These are phyloP conservation scores for Populus euphratica DNA, from an alignment of 345 rosid genomes.

Conservation along the genomic window DNA sequence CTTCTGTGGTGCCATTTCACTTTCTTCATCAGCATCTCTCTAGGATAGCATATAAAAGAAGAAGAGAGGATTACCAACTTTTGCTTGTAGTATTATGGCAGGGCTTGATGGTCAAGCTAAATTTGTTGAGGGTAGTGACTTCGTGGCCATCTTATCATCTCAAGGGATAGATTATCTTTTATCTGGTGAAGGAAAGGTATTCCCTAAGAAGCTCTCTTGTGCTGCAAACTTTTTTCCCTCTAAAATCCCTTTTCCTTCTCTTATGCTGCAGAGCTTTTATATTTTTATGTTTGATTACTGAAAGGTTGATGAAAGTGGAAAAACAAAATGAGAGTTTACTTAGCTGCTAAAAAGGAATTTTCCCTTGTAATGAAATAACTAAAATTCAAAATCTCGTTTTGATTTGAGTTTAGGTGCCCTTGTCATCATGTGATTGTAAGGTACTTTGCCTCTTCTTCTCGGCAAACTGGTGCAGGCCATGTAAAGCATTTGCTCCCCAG, in stretches of 20 bases:
- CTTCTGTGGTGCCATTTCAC: neutral
- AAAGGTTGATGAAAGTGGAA: neutral
- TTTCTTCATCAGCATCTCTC: neutral
- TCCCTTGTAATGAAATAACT: neutral
- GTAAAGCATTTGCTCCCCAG: slow-evolving; percentile 56
- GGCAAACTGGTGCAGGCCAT: slow-evolving; percentile 88
- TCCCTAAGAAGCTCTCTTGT: neutral
- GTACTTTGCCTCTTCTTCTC: slow-evolving; percentile 67
- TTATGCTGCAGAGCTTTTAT: neutral
- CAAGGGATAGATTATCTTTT: slow-evolving; percentile 57
- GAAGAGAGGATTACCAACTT: neutral
- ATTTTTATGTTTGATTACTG: neutral
- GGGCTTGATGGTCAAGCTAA: slow-evolving; percentile 22
- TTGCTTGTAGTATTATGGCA: slow-evolving; percentile 35
- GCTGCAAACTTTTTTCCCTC: neutral
- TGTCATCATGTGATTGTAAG: slow-evolving; percentile 48
- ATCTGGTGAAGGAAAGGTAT: slow-evolving; percentile 52
- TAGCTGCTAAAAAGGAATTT: neutral
- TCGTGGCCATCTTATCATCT: slow-evolving; percentile 41
- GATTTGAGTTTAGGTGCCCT: slow-evolving; percentile 45
- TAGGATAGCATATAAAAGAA: slow-evolving; percentile 16
- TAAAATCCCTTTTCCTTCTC: neutral
- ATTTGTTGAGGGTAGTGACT: slow-evolving; percentile 25
- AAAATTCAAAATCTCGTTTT: neutral
- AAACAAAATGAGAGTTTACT: neutral